Evolutionary conservation across 2,329 filamentous ascomycete genomes (phyloP).

Genomic region (Penicillium capsulatum): DNA sequence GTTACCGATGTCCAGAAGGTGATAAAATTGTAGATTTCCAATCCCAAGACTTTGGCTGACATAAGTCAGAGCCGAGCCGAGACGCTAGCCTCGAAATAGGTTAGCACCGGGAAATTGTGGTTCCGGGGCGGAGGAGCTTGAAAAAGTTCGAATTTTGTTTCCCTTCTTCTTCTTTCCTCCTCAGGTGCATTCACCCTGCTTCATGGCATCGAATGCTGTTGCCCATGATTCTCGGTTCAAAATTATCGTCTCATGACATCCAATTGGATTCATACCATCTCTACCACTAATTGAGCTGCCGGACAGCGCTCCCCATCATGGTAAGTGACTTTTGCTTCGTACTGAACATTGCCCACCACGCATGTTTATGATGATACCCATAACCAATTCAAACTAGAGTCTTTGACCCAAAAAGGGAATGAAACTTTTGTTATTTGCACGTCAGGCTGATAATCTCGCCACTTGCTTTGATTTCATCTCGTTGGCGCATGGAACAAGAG

Average conservation of each 20-base stretch:
- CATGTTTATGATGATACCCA: conserved; percentile 67
- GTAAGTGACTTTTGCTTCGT: conserved; percentile 25
- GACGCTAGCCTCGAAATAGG: conserved; percentile 4
- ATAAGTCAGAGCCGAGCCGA: not conserved
- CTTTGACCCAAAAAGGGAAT: conserved; percentile 77
- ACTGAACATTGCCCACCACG: conserved; percentile 14
- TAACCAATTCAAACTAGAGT: conserved; percentile 89
- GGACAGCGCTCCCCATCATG: conserved; percentile 17
- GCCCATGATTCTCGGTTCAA: not conserved
- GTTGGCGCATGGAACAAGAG: conserved; percentile 13
- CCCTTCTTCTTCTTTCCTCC: conserved; percentile 19
- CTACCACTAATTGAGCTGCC: conserved; percentile 8
- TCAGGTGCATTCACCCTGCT: conserved; percentile 15
- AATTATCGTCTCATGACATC: no score
- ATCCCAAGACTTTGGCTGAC: not conserved
- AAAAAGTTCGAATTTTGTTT: conserved; percentile 31
- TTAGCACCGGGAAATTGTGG: conserved; percentile 28
- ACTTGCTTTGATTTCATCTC: conserved; percentile 14
- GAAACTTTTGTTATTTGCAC: conserved; percentile 76
- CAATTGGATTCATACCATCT: not conserved
- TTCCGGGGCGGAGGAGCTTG: conserved; percentile 28
- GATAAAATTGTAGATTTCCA: no score
- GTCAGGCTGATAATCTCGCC: conserved; percentile 72
- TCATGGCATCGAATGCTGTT: conserved; percentile 20
- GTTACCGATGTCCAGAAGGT: no score